Conservation (phyloP, 768 basidiomycete species). For the Lentinula sp. region DNA sequence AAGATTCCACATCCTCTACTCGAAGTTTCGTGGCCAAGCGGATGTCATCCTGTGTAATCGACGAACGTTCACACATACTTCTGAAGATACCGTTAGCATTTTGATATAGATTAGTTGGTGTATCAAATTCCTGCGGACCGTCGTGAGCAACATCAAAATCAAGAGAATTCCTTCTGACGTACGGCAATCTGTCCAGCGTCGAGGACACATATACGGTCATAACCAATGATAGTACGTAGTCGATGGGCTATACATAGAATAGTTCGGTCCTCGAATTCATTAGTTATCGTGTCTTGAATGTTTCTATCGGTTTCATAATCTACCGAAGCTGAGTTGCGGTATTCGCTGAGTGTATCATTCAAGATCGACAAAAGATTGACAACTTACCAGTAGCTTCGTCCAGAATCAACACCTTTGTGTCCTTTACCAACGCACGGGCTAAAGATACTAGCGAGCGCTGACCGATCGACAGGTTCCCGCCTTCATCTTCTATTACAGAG, state of each 20-base stretch:
- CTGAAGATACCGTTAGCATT: slow-evolving; percentile 64
- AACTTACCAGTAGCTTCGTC: slow-evolving; percentile 78
- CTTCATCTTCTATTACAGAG: slow-evolving; percentile 80
- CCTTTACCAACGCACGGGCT: slow-evolving; percentile 84
- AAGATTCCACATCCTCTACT: neutral
- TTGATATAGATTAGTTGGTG: slow-evolving; percentile 60
- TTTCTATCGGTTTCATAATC: slow-evolving; percentile 87
- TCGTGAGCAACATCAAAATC: neutral
- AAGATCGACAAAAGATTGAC: neutral
- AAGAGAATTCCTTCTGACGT: slow-evolving; percentile 18
- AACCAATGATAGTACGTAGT: slow-evolving; percentile 66
- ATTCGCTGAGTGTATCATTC: slow-evolving; percentile 1
- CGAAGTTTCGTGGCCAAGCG: slow-evolving; percentile 28
- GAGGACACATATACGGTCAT: slow-evolving; percentile 86
- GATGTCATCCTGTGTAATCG: slow-evolving; percentile 70
- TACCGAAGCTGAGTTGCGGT: slow-evolving; percentile 53
- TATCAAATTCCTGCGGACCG: slow-evolving; percentile 65
- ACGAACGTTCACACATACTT: slow-evolving; percentile 82
- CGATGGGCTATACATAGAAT: slow-evolving; percentile 82
- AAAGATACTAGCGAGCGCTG: slow-evolving; percentile 81
- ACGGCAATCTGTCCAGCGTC: slow-evolving; percentile 73
- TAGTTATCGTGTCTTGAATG: slow-evolving; percentile 86
- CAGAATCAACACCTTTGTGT: slow-evolving; percentile 77
- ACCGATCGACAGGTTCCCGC: slow-evolving; percentile 76
- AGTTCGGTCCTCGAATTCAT: slow-evolving; percentile 79